Base-by-base conservation (phyloP, 768 basidiomycete genomes). In the Tricholoma sp. region DNA sequence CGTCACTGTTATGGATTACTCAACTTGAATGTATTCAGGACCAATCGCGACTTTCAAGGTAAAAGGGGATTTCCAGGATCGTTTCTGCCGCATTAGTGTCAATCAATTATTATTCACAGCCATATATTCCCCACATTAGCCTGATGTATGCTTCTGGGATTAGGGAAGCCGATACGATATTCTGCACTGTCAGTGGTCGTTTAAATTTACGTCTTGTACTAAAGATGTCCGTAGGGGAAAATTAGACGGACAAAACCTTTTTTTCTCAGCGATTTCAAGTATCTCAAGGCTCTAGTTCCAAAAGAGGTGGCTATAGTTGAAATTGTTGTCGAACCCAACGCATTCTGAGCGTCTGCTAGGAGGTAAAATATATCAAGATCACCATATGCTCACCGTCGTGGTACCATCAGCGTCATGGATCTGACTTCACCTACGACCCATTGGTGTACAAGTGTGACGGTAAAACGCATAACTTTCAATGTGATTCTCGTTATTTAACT, bases 311-410 rank as follows among this genome's bases (percentile, higher is more conserved):
- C 24, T 27, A 27, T 61, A 52, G 21, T 10, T 19, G 18, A 49
- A 39, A 21, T 49, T 54, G 22, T 24, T 21, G 18, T 41, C 24
- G 32, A 2, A 54, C 47, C 7, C 32, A 21, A 22, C 24, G 57
- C 41, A 32, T 61, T 31, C 58, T 62, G 50, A 62, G 32, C 29
- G 5, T 56, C 35, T 52, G 37, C 29, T 57, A 84, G 81, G 85
- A 88, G 63, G 81, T 86, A 57, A 78, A 78, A 64, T 75, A 78
- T 64, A 79, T 90, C 68, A 91, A 92, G 68, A 64, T 90, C 57
- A 89, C 85, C 12, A 74, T 88, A 69, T 85, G 83, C 58, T 82
- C 86, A 0, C 88, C 88, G 3, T 83, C 83, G 34, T 87, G 86
- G 84, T 85, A 82, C 67, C 85, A 86, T 66, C 80, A 86, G 27